These are phyloP conservation scores for Lupinus albus DNA, from an alignment of 306 rosid species.

Conservation along the genomic window DNA sequence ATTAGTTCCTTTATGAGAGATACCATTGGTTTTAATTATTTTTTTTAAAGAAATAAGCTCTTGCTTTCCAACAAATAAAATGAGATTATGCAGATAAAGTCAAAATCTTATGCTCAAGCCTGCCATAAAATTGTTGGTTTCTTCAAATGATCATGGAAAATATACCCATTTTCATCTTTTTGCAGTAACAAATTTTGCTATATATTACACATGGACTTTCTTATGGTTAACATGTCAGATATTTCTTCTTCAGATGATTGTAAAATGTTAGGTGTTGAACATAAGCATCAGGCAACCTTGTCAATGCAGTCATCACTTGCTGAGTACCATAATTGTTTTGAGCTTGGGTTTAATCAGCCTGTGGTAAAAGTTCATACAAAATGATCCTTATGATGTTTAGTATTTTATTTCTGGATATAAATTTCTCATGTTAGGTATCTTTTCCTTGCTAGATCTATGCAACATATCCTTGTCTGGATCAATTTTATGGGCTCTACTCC, in stretches of 20 bases:
- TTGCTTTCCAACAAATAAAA: background rate
- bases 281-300: constrained; percentile 55
- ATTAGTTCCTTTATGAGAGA: no score
- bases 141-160: constrained; percentile 8
- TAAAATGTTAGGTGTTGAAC: constrained; percentile 58
- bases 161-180: background rate
- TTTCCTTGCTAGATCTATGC: constrained; percentile 59
- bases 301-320: constrained; percentile 61
- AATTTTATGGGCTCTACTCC: constrained; percentile 78
- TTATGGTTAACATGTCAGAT: constrained; percentile 35
- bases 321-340: constrained; percentile 58
- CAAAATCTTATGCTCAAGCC: constrained; percentile 1
- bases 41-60: constrained; percentile 23
- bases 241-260: constrained; percentile 56
- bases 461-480: constrained; percentile 76
- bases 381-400: background rate
- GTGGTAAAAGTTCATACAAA: constrained; percentile 52
- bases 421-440: constrained; percentile 34
- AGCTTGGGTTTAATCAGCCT: constrained; percentile 85
- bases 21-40: no score
- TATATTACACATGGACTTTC: constrained; percentile 26
- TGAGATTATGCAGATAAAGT: background rate
- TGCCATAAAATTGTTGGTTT: constrained; percentile 21
- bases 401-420: constrained; percentile 29
- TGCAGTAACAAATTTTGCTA: constrained; percentile 10